Base-by-base conservation (phyloP, 306 rosid genomes). In the Mimosa bimucronata region DNA sequence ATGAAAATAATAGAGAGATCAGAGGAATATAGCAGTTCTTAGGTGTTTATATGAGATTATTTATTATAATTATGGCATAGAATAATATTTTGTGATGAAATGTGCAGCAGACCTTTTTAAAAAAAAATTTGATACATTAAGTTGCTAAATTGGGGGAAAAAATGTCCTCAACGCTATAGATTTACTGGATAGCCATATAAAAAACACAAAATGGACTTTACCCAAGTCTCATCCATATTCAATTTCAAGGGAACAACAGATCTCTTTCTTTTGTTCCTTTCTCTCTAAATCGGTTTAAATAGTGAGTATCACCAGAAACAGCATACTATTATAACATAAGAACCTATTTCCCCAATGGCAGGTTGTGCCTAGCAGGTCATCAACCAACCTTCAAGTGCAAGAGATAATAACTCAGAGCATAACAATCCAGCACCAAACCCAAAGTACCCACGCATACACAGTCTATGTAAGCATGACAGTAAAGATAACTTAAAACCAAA, bases 161-260 rank as follows among this genome's bases (percentile, higher is more conserved):
- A 66, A 16, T 19, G 72, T 38, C 15, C 48, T 37, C 21, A 11
- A 12, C 19, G 2, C 28, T 9, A 10, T 4, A 40, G 7, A 1
- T 67, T 38, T 67, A 11, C 23, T 0, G 73, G 9, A 38, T 26
- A 67, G 44, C 29, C n/a, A n/a, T 10, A 67, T 40, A 40, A 15
- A 9, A 67, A 67, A 67, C 52, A 21, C 18, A 3, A 30, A 5
- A 15, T 15, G 10, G 34, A 64, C 23, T 29, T 31, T 14, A 62
- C 10, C 13, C 10, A 65, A 19, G 26, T 66, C 41, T 30, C 38
- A 6, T 67, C 18, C 30, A 67, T 30, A 38, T 9, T 77, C 82
- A 55, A 79, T 67, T 79, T 80, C 80, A 79, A 65, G 74, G 74
- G 26, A 34, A 18, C 42, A 40, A 60, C 21, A 26, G 45, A 67